Percentiles rank a stretch among this genome's conserved stretches.
phyloP scores from a whole-genome alignment of 140 eudicot species.

The Flaveria floridana region DNA sequence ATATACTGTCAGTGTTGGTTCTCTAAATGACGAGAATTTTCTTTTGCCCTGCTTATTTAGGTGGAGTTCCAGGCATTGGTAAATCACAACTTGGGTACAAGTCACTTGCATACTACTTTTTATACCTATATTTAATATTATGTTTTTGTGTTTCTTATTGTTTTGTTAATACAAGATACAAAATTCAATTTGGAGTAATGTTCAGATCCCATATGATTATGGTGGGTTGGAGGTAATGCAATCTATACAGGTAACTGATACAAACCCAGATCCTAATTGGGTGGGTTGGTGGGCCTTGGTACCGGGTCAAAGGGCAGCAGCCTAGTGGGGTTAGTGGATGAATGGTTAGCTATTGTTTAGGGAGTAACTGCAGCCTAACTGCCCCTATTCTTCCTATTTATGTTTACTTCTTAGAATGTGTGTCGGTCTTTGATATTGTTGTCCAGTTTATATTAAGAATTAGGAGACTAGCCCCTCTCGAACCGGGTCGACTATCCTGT shows the following conservation, averaged over 20 bases:
- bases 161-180: slow-evolving; percentile 37
- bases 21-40: background rate
- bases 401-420: too few relatives aligned
- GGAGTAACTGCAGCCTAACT: too few relatives aligned
- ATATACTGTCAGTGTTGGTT: background rate
- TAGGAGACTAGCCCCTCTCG: too few relatives aligned
- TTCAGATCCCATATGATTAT: slow-evolving; percentile 75
- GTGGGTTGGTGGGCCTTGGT: too few relatives aligned
- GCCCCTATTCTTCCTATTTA: too few relatives aligned
- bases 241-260: slow-evolving; percentile 59
- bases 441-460: too few relatives aligned
- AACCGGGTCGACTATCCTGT: too few relatives aligned
- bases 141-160: background rate
- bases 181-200: slow-evolving; percentile 94
- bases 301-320: too few relatives aligned
- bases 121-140: background rate
- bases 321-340: too few relatives aligned
- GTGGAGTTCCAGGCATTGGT: slow-evolving; percentile 99
- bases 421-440: too few relatives aligned
- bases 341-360: too few relatives aligned
- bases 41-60: slow-evolving; percentile 37
- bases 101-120: background rate
- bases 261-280: too few relatives aligned
- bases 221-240: slow-evolving; percentile 95
- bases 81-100: slow-evolving; percentile 92